Percentiles rank a stretch among this genome's conserved stretches.
Evolutionary conservation across 192 early-diverging fungal species (phyloP).

Genomic region (Coemansia sp.): DNA sequence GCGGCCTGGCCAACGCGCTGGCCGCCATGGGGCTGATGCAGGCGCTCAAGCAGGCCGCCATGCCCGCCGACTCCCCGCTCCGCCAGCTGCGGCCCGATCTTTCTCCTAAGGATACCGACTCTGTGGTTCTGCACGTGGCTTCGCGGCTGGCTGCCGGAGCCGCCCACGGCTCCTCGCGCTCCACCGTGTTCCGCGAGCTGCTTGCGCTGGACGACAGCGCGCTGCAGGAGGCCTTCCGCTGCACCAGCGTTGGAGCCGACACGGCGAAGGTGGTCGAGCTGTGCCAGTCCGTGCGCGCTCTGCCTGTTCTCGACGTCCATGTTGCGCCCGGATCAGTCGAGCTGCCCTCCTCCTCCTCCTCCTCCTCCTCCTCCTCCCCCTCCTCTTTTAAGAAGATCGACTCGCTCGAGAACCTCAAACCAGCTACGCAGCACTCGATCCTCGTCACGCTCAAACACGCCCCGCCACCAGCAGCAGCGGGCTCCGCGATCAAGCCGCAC

Average conservation of each 20-base stretch:
- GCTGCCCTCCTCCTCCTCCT: neutral
- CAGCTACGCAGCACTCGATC: conserved; percentile 49
- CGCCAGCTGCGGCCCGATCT: conserved; percentile 63
- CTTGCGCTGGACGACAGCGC: conserved; percentile 47
- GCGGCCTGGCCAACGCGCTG: conserved; percentile 63
- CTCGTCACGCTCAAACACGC: conserved; percentile 39
- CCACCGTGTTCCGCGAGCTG: conserved; percentile 30
- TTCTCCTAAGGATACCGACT: conserved; percentile 18
- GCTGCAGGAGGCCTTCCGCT: conserved; percentile 18
- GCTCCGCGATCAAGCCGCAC: conserved; percentile 26
- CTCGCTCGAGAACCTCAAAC: conserved; percentile 24
- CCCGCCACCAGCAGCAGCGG: neutral
- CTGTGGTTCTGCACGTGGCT: neutral
- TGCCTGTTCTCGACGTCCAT: conserved; percentile 31
- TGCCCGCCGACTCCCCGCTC: conserved; percentile 76
- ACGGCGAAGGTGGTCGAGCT: conserved; percentile 8
- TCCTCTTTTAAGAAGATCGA: conserved; percentile 17
- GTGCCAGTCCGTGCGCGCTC: conserved; percentile 38
- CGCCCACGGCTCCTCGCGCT: neutral
- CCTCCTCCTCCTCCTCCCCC: no score
- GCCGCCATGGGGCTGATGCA: conserved; percentile 85
- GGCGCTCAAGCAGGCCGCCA: conserved; percentile 89
- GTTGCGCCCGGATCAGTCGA: conserved; percentile 11
- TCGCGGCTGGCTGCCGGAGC: no score
- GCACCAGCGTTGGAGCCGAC: neutral